These are phyloP conservation scores for Rhododendron williamsianum DNA, from an alignment of 148 eudicot genomes.

Conservation along the genomic window DNA sequence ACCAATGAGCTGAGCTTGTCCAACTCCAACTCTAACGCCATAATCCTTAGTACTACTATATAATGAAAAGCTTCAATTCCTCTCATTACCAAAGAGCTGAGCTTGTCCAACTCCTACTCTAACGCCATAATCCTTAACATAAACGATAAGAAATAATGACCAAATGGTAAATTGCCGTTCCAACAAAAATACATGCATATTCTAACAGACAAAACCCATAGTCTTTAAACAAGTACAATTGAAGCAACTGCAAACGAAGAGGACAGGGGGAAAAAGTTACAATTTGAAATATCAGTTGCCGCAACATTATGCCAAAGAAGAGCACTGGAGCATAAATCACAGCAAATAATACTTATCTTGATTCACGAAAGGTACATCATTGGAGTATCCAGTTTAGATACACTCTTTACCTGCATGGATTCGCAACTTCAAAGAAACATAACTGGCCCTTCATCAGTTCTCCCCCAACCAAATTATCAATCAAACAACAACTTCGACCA, in stretches of 20 bases:
- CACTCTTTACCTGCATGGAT: no score
- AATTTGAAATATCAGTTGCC: no score
- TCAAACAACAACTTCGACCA: conserved; percentile 7
- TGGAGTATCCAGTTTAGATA: neutral
- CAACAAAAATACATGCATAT: neutral
- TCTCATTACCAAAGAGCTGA: no score
- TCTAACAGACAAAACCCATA: neutral
- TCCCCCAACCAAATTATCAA: neutral
- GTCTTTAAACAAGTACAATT: no score
- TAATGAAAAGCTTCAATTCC: neutral
- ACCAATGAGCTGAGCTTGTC: neutral
- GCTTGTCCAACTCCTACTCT: neutral
- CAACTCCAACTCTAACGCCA: neutral
- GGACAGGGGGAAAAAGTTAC: no score
- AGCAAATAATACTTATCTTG: neutral
- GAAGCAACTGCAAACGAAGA: no score
- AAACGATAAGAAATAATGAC: no score
- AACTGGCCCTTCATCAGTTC: no score
- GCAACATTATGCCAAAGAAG: no score
- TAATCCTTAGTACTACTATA: no score
- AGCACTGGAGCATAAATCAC: neutral
- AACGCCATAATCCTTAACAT: no score
- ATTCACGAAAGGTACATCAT: neutral
- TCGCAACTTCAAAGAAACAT: neutral
- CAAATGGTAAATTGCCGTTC: neutral